Base-by-base conservation (phyloP, 2,329 filamentous ascomycete species). In the Alternaria arbusti region DNA sequence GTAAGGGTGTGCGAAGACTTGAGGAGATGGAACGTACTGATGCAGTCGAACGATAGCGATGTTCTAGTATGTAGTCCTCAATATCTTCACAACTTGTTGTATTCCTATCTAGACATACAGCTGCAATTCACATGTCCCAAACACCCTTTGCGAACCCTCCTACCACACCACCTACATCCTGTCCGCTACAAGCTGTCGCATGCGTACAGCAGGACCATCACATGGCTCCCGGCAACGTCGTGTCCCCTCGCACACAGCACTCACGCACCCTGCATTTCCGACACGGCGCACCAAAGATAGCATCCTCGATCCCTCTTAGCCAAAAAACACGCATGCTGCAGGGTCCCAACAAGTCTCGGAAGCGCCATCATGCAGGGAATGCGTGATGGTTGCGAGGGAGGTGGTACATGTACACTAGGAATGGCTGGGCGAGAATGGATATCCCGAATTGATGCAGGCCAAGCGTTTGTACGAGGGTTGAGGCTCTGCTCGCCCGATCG, bases 361-460 rank as follows among this genome's bases (percentile, higher is more conserved):
- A 57, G 23, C 7, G 13, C 28, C 20, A 26, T 40, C 11, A 26
- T 17, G 28, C 17, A 28, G 22, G 15, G 36, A 7, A n/a, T 46
- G 57, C 32, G 30, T 59, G 25, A 8, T 45, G 15, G 25, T 28
- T 43, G 44, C 26, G 6, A 25, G 9, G 36, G 36, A 13, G 40
- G 57, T 59, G 12, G 47, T 59, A 59, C 57, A 43, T 55, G 22
- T 52, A 23, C 23, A 50, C 28, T 28, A 23, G 28, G 8, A 36
- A 28, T 30, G 17, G 49, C 57, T 59, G 15, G 57, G 57, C 50
- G 57, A 55, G 26, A 59, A 59, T 20, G 22, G 26, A 25, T 10
- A 30, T 49, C 17, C 54, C 43, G 28, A 9, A 11, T 4, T 8
- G 17, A 40, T 17, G 43, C 28, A 46, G n/a, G 12, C 49, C 36